A percentile compares a stretch with the other conserved stretches of the same genome.
phyloP scores from a whole-genome alignment of 2,329 filamentous ascomycete species.

The Xylogone sp. region DNA sequence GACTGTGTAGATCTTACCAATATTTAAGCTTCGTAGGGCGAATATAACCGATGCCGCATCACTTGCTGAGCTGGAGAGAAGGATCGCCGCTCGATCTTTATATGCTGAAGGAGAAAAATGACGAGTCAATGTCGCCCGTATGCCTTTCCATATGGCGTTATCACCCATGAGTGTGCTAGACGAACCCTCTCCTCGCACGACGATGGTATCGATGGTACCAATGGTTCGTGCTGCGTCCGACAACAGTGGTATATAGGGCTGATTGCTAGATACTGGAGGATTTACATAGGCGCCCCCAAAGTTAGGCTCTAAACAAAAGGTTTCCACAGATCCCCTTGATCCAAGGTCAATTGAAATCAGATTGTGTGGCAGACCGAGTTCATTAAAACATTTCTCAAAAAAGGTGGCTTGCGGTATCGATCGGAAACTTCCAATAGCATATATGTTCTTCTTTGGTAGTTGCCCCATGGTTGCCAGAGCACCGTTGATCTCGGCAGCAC shows the following conservation, averaged over 20 bases:
- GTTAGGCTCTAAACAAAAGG: constrained; percentile 66
- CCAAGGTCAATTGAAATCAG: constrained; percentile 72
- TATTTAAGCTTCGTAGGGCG: constrained; percentile 69
- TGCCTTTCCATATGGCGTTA: constrained; percentile 83
- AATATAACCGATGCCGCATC: constrained; percentile 78
- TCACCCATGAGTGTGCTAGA: constrained; percentile 65
- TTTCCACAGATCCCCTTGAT: constrained; percentile 63
- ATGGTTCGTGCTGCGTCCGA: constrained; percentile 76
- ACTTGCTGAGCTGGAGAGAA: constrained; percentile 68
- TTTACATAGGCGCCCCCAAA: constrained; percentile 83
- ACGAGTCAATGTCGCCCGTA: constrained; percentile 73
- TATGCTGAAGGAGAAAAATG: constrained; percentile 83
- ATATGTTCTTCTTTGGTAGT: constrained; percentile 74
- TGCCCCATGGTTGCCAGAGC: constrained; percentile 76
- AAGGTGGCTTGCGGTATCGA: constrained; percentile 74
- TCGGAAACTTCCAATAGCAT: constrained; percentile 71
- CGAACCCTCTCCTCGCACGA: constrained; percentile 51
- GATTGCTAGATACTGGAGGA: constrained; percentile 59
- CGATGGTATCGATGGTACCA: constrained; percentile 78
- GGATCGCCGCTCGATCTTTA: constrained; percentile 68
- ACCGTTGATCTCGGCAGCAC: constrained; percentile 79
- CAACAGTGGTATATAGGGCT: constrained; percentile 58
- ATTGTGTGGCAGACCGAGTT: constrained; percentile 80
- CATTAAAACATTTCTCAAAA: constrained; percentile 80
- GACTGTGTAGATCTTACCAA: constrained; percentile 79